phyloP scores from a whole-genome alignment of 2,329 filamentous ascomycete genomes.

The Fusarium marasasianum region DNA sequence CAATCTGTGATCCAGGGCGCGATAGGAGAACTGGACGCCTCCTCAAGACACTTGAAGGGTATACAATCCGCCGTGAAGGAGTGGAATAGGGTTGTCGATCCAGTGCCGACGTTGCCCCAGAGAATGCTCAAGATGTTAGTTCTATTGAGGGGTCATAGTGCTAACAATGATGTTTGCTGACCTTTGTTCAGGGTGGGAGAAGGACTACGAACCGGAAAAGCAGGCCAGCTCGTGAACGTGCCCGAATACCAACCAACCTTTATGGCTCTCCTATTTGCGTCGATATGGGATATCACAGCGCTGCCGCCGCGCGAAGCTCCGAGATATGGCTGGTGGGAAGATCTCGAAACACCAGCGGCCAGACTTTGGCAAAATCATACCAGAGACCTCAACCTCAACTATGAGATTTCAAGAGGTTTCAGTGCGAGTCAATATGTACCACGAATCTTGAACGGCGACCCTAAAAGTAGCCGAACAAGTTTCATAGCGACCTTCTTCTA shows the following conservation, averaged over 20 bases:
- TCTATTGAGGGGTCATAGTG: neutral
- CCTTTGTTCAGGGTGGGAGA: conserved; percentile 50
- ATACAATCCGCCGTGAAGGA: conserved; percentile 45
- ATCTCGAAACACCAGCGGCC: conserved; percentile 48
- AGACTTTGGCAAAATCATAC: conserved; percentile 51
- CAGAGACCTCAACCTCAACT: conserved; percentile 48
- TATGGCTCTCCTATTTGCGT: conserved; percentile 56
- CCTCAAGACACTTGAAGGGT: conserved; percentile 54
- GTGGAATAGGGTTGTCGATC: conserved; percentile 28
- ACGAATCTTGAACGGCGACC: conserved; percentile 48
- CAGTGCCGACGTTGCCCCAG: conserved; percentile 49
- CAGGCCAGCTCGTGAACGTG: conserved; percentile 52
- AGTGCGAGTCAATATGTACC: conserved; percentile 47
- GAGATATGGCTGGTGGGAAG: conserved; percentile 51
- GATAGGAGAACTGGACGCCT: conserved; percentile 54
- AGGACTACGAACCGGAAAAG: conserved; percentile 51
- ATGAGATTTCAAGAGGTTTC: conserved; percentile 50
- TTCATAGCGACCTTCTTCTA: conserved; percentile 60
- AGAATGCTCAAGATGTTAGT: conserved; percentile 50
- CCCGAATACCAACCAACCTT: conserved; percentile 56
- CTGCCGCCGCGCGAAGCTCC: conserved; percentile 49
- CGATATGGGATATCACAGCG: conserved; percentile 52
- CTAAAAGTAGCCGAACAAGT: conserved; percentile 53
- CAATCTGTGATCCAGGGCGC: conserved; percentile 47
- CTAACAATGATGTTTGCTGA: conserved; percentile 14